Conservation (phyloP, 2,329 filamentous ascomycete genomes). For the Beauveria pseudobassiana region DNA sequence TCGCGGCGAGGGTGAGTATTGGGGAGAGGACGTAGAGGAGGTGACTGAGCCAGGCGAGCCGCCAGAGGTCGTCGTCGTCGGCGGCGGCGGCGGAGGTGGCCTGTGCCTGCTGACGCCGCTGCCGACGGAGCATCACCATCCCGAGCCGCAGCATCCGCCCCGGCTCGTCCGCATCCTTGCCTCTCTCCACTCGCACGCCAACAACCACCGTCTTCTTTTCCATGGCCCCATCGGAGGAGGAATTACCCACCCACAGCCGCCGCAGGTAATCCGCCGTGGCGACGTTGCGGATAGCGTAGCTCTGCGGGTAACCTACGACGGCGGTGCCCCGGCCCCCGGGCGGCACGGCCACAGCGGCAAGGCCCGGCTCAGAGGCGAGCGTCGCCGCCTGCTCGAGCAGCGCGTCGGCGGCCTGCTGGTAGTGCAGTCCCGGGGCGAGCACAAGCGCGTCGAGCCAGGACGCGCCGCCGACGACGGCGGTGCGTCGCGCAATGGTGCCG, state of each 20-base stretch:
- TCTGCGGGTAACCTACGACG: constrained; percentile 3
- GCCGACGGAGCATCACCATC: background rate
- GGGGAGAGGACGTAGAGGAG: constrained; percentile 41
- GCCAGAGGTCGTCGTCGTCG: constrained; percentile 16
- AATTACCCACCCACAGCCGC: constrained; percentile 19
- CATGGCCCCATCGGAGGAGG: background rate
- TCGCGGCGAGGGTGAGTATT: constrained; percentile 35
- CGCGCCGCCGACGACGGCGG: constrained; percentile 47
- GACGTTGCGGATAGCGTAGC: constrained; percentile 35
- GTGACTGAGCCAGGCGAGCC: constrained; percentile 40
- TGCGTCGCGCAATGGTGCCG: constrained; percentile 46
- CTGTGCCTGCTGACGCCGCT: background rate
- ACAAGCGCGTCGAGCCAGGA: constrained; percentile 49
- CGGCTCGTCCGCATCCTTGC: constrained; percentile 17
- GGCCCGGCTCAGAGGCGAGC: constrained; percentile 19
- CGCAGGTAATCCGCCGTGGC: constrained; percentile 43
- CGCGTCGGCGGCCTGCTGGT: constrained; percentile 48
- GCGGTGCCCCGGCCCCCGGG: constrained; percentile 20
- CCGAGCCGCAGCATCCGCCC: constrained; percentile 12
- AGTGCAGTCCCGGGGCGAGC: constrained; percentile 53
- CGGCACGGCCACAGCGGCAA: constrained; percentile 28
- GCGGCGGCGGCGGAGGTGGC: background rate
- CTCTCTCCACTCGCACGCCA: constrained; percentile 19
- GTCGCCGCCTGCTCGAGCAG: constrained; percentile 35
- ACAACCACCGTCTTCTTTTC: constrained; percentile 15